Evolutionary conservation across 768 basidiomycete genomes (phyloP), one percentile per base, ranked within the genome.

Genomic region (Chalciporus sphaerocephalus): DNA sequence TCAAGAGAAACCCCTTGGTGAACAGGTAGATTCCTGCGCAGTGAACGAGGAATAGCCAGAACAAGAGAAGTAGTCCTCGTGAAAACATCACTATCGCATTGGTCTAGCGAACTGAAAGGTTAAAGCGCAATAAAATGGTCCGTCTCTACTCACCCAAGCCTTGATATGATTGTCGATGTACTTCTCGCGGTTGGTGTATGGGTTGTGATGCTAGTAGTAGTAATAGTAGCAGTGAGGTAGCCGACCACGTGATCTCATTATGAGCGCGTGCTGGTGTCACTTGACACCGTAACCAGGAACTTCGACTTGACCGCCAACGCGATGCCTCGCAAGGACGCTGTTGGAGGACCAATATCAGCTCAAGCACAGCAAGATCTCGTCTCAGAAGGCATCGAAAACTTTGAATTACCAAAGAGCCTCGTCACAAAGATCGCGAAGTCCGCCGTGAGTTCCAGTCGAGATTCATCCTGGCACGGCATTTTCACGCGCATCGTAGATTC

Each of bases 1-100:
- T 87, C 43, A 98, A 75, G 22, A 99, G 82, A 65, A 97, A 99
- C 8, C 96, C 96, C 18, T 83, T 76, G 0, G 88, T 90, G 68
- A 96, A 98, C 43, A 95, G 80, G 63, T 87, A 90, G 21, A 98
- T 81, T 12, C 87, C 92, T 21, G 81, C 73, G 36, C 83, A 56
- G 55, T 97, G 93, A 21, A 88, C 62, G 38, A 81, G 65, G 46
- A 75, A 72, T 18, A 92, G 67, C 77, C 81, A 85, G 42, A 78
- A 46, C 12, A 86, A 60, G 24, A 79, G 56, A 35, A 27, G 38
- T 3, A 52, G 42, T 45, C 38, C 55, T 35, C 41, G 46, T 18
- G 42, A 11, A 30, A 52, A 40, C 57, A 66, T 65, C 25, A 44
- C 22, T 38, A 28, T 54, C 6, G 50, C 51, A 55, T 50, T 15